Base-by-base conservation (phyloP, 2,329 filamentous ascomycete genomes). In the Aspergillus luchuensis region DNA sequence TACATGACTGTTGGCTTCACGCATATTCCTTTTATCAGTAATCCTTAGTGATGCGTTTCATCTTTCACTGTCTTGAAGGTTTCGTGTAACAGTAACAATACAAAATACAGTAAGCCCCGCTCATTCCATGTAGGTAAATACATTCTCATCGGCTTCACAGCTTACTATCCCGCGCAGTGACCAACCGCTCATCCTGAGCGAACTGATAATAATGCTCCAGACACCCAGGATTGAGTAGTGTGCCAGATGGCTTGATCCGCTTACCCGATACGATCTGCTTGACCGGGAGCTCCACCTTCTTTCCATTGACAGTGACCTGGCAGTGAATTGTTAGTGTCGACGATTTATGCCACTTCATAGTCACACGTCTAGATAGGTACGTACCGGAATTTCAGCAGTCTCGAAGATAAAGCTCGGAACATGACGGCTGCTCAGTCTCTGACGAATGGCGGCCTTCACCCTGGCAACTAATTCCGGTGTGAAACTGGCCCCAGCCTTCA, bases 201-300 rank as follows among this genome's bases (percentile, higher is more conserved):
- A 95, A 95, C 70, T 85, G 87, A 68, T 94, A 93, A 70, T 91
- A 95, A 71, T 84, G 94, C 30, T 91, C 82, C 61, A 95, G 75
- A 65, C 89, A 90, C 68, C 88, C 76, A 0, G 91, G 91, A 69
- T 96, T 95, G 56, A 90, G 77, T 69, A 95, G 75, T 1, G 91
- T 94, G 1, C 90, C 90, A 56, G 88, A 91, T 0, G 90, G 85
- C 75, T 89, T 91, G 72, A 95, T 85, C 13, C 77, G 84, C 66
- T 87, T 86, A 0, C 91, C 91, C 0, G 85, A 91, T 1, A 95
- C 87, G 65, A 95, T 95, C 71, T 91, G 89, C 79, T 95, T 95
- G 41, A 95, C 89, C 0, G 91, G 90, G 54, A 95, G 69, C 74
- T 95, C 91, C 5, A 95, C 91, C 76, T 95, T 94, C 75, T 95